Evolutionary conservation across 1,284 basidiomycete species (phyloP).

Genomic region (Cutaneotrichosporon sp.): DNA sequence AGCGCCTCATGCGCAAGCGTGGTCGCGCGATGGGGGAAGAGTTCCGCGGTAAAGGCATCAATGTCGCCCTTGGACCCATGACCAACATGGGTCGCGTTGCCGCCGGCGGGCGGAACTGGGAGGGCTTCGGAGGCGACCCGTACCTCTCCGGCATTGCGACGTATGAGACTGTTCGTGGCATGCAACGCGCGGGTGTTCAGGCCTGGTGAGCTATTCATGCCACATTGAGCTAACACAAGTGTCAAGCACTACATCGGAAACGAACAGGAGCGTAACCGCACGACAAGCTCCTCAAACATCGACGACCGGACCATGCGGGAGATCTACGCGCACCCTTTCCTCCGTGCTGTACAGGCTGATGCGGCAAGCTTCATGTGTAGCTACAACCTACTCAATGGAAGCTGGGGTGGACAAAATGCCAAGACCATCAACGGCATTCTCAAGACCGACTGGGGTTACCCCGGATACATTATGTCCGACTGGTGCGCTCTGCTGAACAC

Average conservation of each 20-base stretch:
- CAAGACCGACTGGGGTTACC: conserved; percentile 67
- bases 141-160: conserved; percentile 64
- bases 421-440: conserved; percentile 64
- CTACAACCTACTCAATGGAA: conserved; percentile 61
- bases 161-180: conserved; percentile 67
- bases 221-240: not conserved
- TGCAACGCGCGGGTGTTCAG: conserved; percentile 67
- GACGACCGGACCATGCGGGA: conserved; percentile 26
- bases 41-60: conserved; percentile 71
- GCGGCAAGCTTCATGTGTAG: conserved; percentile 69
- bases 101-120: conserved; percentile 73
- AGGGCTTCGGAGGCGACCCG: conserved; percentile 66
- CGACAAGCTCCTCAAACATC: conserved; percentile 21
- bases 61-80: conserved; percentile 59
- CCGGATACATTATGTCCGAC: conserved; percentile 13
- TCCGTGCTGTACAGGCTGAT: conserved; percentile 65
- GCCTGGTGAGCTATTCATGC: conserved; percentile 36
- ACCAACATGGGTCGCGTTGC: conserved; percentile 57
- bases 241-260: conserved; percentile 28
- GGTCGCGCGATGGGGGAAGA: conserved; percentile 72
- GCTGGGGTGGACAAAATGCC: conserved; percentile 59
- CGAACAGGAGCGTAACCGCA: conserved; percentile 26
- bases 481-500: conserved; percentile 18
- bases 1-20: conserved; percentile 64
- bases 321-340: conserved; percentile 50